Evolutionary conservation across 257 asterid genomes (phyloP), one percentile per base, ranked within the genome.

Genomic region (Solanum chiquidenum): DNA sequence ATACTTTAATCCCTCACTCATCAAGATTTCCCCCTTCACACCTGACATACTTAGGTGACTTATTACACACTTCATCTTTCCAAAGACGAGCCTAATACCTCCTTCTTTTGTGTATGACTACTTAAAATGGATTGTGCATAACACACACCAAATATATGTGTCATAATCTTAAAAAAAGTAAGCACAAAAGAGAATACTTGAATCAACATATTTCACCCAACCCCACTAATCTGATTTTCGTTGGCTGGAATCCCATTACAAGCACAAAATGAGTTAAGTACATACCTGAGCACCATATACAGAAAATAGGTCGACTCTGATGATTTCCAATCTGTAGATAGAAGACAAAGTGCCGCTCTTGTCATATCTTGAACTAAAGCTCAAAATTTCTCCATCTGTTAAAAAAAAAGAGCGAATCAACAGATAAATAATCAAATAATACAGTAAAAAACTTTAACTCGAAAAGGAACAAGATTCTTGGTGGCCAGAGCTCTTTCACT

Each of bases 281-380:
- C 96, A 88, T 93, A 91, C 98, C 98, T 94, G 98, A 88, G 87
- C 90, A 75, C 98, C 98, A 46, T 95, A 94, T 86, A 93, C 92
- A 3, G 98, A 94, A 90, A 91, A 93, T 25, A 94, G 90, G 89
- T 94, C 96, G 62, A 95, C 90, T 88, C 88, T 94, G 62, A 90
- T 68, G 90, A 93, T 91, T 86, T 94, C 98, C 91, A 95, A 88
- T 92, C 95, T 93, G 89, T 94, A 95, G 84, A 93, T 91, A 60
- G 93, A 93, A 86, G 98, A 94, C 86, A 93, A 88, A 86, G 83
- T 89, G 79, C 86, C 55, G 90, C 89, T 89, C 91, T 87, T 89
- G 49, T 92, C 86, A 86, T 89, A 93, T 66, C 86, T 87, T 18
- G 91, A 89, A 90, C 87, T 83, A 88, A 89, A 75, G 88, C 89